Conservation (phyloP, 805 yeast species). For the Ogataea zsoltii region DNA sequence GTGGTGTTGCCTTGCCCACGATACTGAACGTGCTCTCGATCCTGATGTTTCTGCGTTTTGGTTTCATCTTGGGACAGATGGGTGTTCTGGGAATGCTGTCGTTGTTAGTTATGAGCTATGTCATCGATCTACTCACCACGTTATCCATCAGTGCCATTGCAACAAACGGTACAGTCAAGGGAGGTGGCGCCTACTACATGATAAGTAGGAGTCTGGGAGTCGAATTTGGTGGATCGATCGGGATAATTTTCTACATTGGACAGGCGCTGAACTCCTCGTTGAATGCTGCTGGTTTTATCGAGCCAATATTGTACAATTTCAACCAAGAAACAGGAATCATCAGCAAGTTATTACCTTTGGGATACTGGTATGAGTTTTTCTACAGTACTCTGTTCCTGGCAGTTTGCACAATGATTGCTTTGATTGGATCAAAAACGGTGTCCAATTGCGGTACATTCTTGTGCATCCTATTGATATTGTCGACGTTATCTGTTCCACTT, state of each 20-base stretch:
- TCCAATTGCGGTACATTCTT: constrained; percentile 79
- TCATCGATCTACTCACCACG: constrained; percentile 81
- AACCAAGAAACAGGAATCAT: constrained; percentile 62
- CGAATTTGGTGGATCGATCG: constrained; percentile 98
- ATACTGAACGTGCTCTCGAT: constrained; percentile 90
- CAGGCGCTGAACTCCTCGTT: constrained; percentile 89
- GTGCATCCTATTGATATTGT: constrained; percentile 62
- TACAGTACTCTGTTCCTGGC: constrained; percentile 74
- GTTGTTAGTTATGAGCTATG: constrained; percentile 69
- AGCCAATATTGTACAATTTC: constrained; percentile 82
- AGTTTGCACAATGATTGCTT: constrained; percentile 70
- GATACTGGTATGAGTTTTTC: constrained; percentile 63
- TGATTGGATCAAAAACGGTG: constrained; percentile 79
- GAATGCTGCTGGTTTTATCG: constrained; percentile 94
- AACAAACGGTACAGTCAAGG: constrained; percentile 95
- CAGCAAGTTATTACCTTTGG: constrained; percentile 56
- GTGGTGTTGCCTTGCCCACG: constrained; percentile 93
- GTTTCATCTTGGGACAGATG: constrained; percentile 92
- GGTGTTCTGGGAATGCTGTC: constrained; percentile 80
- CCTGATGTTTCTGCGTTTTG: constrained; percentile 92
- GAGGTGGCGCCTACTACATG: constrained; percentile 99
- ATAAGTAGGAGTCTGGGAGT: constrained; percentile 94
- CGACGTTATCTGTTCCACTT: constrained; percentile 81
- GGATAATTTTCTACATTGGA: constrained; percentile 90
- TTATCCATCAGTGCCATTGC: constrained; percentile 93